Percentiles rank a stretch among this genome's conserved stretches.
These are phyloP conservation scores for Colletotrichum higginsianum DNA, from an alignment of 2,329 filamentous ascomycete species.

Conservation along the genomic window DNA sequence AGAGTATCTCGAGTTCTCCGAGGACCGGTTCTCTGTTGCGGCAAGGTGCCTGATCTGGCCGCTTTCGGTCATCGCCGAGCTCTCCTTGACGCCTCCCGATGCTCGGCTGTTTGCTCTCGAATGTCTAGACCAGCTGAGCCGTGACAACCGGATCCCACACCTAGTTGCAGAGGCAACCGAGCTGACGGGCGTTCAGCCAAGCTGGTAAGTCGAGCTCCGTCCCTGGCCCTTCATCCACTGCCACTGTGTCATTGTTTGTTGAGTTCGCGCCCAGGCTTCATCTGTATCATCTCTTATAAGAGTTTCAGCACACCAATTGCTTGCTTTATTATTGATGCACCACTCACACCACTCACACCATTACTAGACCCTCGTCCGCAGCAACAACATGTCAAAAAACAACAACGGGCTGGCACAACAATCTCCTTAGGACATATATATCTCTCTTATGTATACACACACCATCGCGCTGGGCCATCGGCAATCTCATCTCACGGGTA, in stretches of 20 bases:
- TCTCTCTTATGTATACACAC: neutral
- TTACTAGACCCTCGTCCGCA: neutral
- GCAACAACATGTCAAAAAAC: neutral
- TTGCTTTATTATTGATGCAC: neutral
- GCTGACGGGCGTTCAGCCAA: constrained; percentile 1
- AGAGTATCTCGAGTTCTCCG: constrained; percentile 40
- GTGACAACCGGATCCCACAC: constrained; percentile 45
- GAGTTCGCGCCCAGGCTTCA: constrained; percentile 26
- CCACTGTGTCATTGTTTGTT: constrained; percentile 13
- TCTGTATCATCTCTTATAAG: constrained; percentile 30
- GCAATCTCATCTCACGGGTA: neutral
- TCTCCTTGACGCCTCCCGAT: constrained; percentile 27
- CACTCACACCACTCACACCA: neutral
- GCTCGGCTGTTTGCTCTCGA: constrained; percentile 38
- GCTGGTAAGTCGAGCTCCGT: constrained; percentile 42
- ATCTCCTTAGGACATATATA: no score
- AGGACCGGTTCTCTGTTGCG: constrained; percentile 43
- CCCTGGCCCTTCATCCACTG: neutral
- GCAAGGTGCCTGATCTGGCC: constrained; percentile 47
- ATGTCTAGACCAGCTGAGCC: constrained; percentile 44
- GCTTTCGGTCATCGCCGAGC: constrained; percentile 43
- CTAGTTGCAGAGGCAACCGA: constrained; percentile 29
- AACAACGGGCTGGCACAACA: no score
- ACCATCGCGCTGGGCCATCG: neutral
- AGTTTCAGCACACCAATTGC: neutral